Percentiles rank a stretch among this genome's conserved stretches.
phyloP scores from a whole-genome alignment of 176 grass and related monocot genomes.

The Alloteropsis semialata region DNA sequence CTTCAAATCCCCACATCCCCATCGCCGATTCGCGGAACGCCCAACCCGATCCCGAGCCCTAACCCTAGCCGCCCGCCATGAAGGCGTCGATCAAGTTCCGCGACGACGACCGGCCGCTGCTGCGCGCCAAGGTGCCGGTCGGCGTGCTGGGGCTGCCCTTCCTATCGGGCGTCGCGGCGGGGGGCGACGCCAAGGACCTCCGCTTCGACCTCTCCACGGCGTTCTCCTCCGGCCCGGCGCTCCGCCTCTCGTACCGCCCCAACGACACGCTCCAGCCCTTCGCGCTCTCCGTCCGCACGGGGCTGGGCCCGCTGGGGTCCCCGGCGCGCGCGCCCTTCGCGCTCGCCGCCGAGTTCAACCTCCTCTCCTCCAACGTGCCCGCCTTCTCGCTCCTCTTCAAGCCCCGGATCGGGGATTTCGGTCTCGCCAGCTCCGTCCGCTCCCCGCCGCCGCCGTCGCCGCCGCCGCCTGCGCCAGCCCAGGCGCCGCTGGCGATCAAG shows the following conservation, averaged over 20 bases:
- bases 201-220: slow-evolving; percentile 79
- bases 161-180: slow-evolving; percentile 61
- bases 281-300: slow-evolving; percentile 75
- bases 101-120: slow-evolving; percentile 64
- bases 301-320: slow-evolving; percentile 62
- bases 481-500: slow-evolving; percentile 29
- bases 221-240: slow-evolving; percentile 57
- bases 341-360: slow-evolving; percentile 78
- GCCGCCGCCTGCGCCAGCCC: slow-evolving; percentile 16
- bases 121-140: slow-evolving; percentile 82
- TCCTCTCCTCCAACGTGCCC: slow-evolving; percentile 48
- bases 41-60: background rate
- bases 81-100: slow-evolving; percentile 94
- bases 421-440: slow-evolving; percentile 58
- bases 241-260: slow-evolving; percentile 82
- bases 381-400: slow-evolving; percentile 80
- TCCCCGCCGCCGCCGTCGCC: slow-evolving; percentile 28
- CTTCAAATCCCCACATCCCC: slow-evolving; percentile 26
- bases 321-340: slow-evolving; percentile 49
- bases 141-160: slow-evolving; percentile 82
- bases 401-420: slow-evolving; percentile 77
- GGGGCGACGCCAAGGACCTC: slow-evolving; percentile 58
- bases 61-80: slow-evolving; percentile 53
- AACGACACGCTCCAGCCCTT: slow-evolving; percentile 66
- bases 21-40: background rate